These are phyloP conservation scores for Aspergillus indologenus DNA, from an alignment of 495 filamentous ascomycete species.

Conservation along the genomic window DNA sequence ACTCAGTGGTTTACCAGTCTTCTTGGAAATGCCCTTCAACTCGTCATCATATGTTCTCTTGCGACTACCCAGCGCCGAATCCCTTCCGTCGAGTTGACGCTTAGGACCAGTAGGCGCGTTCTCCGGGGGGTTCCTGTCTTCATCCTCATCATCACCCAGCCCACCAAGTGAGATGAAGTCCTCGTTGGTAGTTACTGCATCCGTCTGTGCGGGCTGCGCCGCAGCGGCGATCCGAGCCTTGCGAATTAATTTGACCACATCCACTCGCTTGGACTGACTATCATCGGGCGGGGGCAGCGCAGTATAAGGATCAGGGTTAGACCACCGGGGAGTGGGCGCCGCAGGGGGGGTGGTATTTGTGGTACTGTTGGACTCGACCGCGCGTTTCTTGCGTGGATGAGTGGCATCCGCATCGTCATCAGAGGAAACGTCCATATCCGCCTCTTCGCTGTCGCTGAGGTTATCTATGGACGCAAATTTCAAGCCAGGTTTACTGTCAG, in stretches of 20 bases:
- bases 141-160: conserved; percentile 48
- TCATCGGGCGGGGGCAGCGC: conserved; percentile 70
- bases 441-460: conserved; percentile 70
- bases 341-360: conserved; percentile 27
- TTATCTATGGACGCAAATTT: conserved; percentile 53
- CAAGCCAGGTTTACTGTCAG: conserved; percentile 26
- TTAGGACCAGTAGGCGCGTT: conserved; percentile 37
- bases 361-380: conserved; percentile 45
- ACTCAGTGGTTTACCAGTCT: conserved; percentile 41
- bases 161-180: conserved; percentile 82
- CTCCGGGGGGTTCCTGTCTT: conserved; percentile 27
- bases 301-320: conserved; percentile 90
- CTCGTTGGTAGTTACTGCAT: conserved; percentile 58
- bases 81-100: conserved; percentile 21
- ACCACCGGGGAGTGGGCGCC: conserved; percentile 68
- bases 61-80: conserved; percentile 45
- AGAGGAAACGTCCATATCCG: conserved; percentile 58
- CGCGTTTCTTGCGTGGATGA: conserved; percentile 50
- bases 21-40: conserved; percentile 50
- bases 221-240: conserved; percentile 63
- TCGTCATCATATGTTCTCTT: conserved; percentile 72
- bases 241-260: conserved; percentile 82
- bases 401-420: conserved; percentile 46
- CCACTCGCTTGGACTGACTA: conserved; percentile 63
- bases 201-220: conserved; percentile 39